These are phyloP conservation scores for Castanea sativa DNA, from an alignment of 306 rosid species.

Conservation along the genomic window DNA sequence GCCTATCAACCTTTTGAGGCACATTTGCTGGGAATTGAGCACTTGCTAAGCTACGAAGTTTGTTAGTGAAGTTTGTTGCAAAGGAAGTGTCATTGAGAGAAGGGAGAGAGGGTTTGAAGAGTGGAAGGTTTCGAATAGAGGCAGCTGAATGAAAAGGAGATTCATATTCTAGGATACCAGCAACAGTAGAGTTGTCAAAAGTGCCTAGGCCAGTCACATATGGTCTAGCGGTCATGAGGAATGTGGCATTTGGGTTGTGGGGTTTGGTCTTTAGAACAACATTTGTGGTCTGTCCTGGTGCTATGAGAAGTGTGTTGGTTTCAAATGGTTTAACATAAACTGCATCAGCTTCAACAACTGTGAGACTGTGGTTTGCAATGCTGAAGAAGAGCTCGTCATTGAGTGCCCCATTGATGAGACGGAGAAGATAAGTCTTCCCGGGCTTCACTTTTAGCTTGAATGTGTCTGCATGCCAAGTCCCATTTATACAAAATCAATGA, in stretches of 20 bases:
- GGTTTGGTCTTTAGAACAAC: conserved; percentile 5
- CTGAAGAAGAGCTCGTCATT: conserved; percentile 9
- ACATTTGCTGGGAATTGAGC: conserved; percentile 4
- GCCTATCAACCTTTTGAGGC: not conserved
- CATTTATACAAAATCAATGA: not conserved
- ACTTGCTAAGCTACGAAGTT: conserved; percentile 1
- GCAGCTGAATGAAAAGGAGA: not conserved
- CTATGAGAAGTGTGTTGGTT: not conserved
- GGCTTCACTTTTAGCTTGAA: conserved; percentile 12
- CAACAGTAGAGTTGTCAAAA: conserved; percentile 1
- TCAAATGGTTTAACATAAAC: conserved; percentile 7
- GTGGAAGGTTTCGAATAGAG: not conserved
- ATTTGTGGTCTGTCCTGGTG: conserved; percentile 12
- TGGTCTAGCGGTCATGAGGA: conserved; percentile 8
- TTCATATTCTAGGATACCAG: not conserved
- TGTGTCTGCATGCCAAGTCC: not conserved
- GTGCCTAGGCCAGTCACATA: not conserved
- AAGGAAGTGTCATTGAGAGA: not conserved
- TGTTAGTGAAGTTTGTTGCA: not conserved
- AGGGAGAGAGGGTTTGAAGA: conserved; percentile 3
- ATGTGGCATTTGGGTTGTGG: conserved; percentile 7
- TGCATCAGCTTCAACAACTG: conserved; percentile 7
- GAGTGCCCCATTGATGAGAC: not conserved
- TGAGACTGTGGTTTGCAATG: conserved; percentile 6
- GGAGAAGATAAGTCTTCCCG: conserved; percentile 5